Percentiles rank a stretch among this genome's conserved stretches.
Evolutionary conservation across 139 green algal genomes (phyloP).

Genomic region (Chlamydomonas incerta): DNA sequence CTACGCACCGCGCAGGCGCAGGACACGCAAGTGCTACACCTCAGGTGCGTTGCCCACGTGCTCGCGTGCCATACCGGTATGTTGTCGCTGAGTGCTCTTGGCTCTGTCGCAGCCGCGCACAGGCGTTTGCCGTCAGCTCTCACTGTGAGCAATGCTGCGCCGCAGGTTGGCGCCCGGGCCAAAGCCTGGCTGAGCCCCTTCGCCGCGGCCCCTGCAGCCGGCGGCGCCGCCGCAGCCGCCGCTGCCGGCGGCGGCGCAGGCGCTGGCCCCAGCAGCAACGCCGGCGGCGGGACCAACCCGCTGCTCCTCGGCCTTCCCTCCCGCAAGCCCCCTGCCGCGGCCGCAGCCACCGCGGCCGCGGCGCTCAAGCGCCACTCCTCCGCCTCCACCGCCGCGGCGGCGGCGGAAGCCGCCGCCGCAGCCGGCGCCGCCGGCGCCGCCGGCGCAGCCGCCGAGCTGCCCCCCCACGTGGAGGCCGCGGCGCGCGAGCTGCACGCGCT

Average conservation of each 20-base stretch:
- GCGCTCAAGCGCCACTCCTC: conserved; percentile 20
- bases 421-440: not conserved
- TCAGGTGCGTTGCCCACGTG: too few relatives aligned
- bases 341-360: not conserved
- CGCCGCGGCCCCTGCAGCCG: not conserved
- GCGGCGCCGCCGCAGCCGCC: not conserved
- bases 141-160: too few relatives aligned
- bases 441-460: conserved; percentile 19
- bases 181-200: conserved; percentile 5
- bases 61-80: too few relatives aligned
- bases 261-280: not conserved
- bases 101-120: too few relatives aligned
- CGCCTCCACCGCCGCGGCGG: conserved; percentile 1
- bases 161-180: not conserved
- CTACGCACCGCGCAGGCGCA: not conserved
- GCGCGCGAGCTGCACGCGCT: conserved; percentile 26
- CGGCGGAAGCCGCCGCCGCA: not conserved
- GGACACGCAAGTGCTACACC: not conserved
- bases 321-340: not conserved
- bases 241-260: not conserved
- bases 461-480: conserved; percentile 41
- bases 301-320: conserved; percentile 37
- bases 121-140: too few relatives aligned
- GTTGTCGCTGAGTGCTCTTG: too few relatives aligned
- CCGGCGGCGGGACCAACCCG: not conserved